Evolutionary conservation across 192 early-diverging fungal genomes (phyloP), one percentile per base, ranked within the genome.

Genomic region (Coemansia sp.): DNA sequence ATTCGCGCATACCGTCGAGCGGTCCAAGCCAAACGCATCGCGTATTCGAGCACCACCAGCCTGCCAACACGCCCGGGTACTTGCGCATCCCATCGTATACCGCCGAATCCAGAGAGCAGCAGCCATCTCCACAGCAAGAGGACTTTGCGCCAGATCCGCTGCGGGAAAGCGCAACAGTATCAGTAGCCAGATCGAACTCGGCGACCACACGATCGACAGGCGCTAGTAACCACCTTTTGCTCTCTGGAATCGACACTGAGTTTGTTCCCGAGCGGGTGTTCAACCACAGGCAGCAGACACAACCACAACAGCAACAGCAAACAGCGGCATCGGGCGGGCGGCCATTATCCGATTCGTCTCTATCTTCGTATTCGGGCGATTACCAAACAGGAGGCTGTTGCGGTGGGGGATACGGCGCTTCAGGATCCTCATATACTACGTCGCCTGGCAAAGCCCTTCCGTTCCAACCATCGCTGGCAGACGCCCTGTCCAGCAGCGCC

Each of bases 171-270:
- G 24, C 51, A 53, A 26, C 51, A 14, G 51, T 14, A 24, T 26
- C 24, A 1, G 51, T 26, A 21, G 24, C 23, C 49, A 55, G 45
- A 49, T 39, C 60, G 0, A 36, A 41, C 64, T 26, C 35, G 16
- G 21, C 62, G 16, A 63, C 52, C 39, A 53, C 51, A 4, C 21
- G 51, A 26, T 53, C 51, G 2, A 45, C 39, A 10, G 43, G 39
- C 45, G 44, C 73, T 7, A 60, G 35, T 33, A 77, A 77, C 75
- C 78, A 81, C 46, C 63, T 81, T 62, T 55, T 75, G 51, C 66
- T 81, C 2, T 71, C 72, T 34, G 78, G 78, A 1, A 70, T 81
- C 39, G 64, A 65, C 12, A 52, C 67, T 8, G 76, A 60, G 44
- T 73, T 73, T 64, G 75, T 39, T 23, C 64, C 75, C 2, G 48